Evolutionary conservation across 768 basidiomycete genomes (phyloP).

Genomic region (Mycena latifolia): DNA sequence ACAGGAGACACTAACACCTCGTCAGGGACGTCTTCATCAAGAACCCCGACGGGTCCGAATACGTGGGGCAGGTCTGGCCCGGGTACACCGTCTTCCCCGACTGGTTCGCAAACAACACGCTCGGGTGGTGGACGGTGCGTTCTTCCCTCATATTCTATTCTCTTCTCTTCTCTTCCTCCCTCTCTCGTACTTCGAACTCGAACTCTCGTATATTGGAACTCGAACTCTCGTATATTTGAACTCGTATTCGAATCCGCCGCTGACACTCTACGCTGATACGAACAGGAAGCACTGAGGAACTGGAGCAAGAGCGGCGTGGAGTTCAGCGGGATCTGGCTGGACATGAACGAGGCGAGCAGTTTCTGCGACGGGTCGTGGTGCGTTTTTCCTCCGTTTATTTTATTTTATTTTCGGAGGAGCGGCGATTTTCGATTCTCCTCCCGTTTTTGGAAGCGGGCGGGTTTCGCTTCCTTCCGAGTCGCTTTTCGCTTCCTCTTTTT

Average conservation of each 20-base stretch:
- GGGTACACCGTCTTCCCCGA: constrained; percentile 79
- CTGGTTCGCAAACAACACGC: constrained; percentile 68
- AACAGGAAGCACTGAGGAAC: constrained; percentile 68
- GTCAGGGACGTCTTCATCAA: constrained; percentile 80
- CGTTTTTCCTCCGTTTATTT: constrained; percentile 20
- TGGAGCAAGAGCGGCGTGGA: constrained; percentile 66
- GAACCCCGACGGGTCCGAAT: constrained; percentile 80
- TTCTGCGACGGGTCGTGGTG: constrained; percentile 75
- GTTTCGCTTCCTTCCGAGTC: no score
- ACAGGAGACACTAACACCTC: no score
- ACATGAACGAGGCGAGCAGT: constrained; percentile 77
- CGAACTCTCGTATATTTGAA: no score
- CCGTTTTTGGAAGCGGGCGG: no score
- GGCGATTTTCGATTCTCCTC: no score
- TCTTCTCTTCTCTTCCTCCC: no score
- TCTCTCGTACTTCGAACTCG: no score
- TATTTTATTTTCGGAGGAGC: no score
- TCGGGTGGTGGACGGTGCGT: constrained; percentile 72
- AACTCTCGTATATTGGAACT: no score
- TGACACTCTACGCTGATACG: no score
- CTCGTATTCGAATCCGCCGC: no score
- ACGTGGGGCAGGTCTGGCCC: constrained; percentile 84
- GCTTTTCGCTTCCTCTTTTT: neutral
- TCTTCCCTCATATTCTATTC: no score
- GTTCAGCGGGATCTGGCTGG: constrained; percentile 70